phyloP scores from a whole-genome alignment of 345 rosid species.

The Crucihimalaya himalaica region DNA sequence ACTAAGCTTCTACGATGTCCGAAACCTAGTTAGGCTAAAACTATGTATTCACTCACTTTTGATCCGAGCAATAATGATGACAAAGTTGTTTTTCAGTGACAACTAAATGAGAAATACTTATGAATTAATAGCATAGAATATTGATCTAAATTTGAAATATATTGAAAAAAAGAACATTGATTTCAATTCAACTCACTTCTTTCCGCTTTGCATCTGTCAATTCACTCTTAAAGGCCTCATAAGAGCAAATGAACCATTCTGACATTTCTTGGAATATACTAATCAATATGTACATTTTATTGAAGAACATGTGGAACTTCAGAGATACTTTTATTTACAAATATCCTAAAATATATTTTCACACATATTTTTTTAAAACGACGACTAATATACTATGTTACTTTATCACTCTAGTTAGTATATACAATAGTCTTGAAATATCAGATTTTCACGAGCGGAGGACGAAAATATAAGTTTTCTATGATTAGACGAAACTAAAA shows the following conservation, averaged over 20 bases:
- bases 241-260: slow-evolving; percentile 15
- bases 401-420: neutral
- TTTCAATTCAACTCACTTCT: slow-evolving; percentile 17
- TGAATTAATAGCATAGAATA: neutral
- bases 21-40: neutral
- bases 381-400: neutral
- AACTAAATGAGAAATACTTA: neutral
- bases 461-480: neutral
- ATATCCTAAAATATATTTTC: too few relatives aligned
- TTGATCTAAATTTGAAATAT: slow-evolving; percentile 2
- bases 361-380: too few relatives aligned
- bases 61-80: slow-evolving; percentile 8
- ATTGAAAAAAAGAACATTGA: slow-evolving; percentile 20
- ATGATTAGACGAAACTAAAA: neutral
- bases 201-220: slow-evolving; percentile 28
- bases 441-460: neutral
- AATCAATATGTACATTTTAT: neutral
- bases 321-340: neutral
- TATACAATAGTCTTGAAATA: neutral
- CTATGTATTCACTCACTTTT: neutral
- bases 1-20: neutral
- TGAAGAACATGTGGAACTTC: neutral
- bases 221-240: neutral
- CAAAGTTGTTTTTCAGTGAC: slow-evolving; percentile 18
- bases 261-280: slow-evolving; percentile 24